These are phyloP conservation scores for Sarocladium oryzae DNA, from an alignment of 2,329 filamentous ascomycete genomes.

Conservation along the genomic window DNA sequence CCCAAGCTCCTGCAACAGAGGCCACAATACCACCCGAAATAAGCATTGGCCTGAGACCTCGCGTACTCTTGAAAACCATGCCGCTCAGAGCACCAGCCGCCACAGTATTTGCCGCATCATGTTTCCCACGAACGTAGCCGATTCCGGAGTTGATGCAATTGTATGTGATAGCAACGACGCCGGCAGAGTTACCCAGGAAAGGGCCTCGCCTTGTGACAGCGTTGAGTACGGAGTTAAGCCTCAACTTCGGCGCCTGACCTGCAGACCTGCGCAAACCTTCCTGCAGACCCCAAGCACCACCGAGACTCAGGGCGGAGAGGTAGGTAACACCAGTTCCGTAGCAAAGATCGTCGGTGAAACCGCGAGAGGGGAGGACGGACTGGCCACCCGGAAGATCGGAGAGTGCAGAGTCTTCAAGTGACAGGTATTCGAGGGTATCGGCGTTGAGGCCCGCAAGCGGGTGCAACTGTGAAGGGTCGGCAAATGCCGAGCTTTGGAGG, in stretches of 20 bases:
- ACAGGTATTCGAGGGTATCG: slow-evolving; percentile 90
- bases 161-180: slow-evolving; percentile 92
- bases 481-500: slow-evolving; percentile 66
- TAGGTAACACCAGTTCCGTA: slow-evolving; percentile 97
- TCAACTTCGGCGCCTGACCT: slow-evolving; percentile 75
- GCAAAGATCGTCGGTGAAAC: slow-evolving; percentile 96
- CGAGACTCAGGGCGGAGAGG: slow-evolving; percentile 74
- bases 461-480: slow-evolving; percentile 84
- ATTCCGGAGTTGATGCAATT: slow-evolving; percentile 86
- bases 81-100: slow-evolving; percentile 80
- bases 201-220: slow-evolving; percentile 87
- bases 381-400: slow-evolving; percentile 79
- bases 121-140: slow-evolving; percentile 72
- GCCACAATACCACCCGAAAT: slow-evolving; percentile 90
- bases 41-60: slow-evolving; percentile 84
- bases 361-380: slow-evolving; percentile 86
- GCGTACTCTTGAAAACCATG: slow-evolving; percentile 94
- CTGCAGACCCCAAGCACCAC: slow-evolving; percentile 86
- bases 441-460: slow-evolving; percentile 89
- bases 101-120: slow-evolving; percentile 86
- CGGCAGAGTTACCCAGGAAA: slow-evolving; percentile 92
- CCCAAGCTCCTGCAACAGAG: slow-evolving; percentile 78
- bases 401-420: slow-evolving; percentile 84
- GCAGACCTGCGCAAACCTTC: slow-evolving; percentile 81
- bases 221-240: slow-evolving; percentile 91